Conservation (phyloP, 371 early-diverging fungal species). For the Parasitella parasitica region DNA sequence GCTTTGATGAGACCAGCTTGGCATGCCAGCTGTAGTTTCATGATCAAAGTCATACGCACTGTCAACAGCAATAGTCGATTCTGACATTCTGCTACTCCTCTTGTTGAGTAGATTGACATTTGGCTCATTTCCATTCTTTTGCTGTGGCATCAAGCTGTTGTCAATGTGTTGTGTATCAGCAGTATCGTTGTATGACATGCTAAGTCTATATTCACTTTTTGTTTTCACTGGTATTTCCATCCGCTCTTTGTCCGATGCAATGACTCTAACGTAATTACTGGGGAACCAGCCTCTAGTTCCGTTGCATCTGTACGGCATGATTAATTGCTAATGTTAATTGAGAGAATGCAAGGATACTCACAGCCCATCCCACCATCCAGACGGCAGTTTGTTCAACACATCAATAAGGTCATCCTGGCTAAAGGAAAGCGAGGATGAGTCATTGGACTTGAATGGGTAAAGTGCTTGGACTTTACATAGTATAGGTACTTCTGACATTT, state of each 20-base stretch:
- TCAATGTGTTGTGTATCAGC: background rate
- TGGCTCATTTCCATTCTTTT: slow-evolving; percentile 50
- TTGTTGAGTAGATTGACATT: slow-evolving; percentile 48
- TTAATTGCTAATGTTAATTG: background rate
- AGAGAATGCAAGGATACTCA: no score
- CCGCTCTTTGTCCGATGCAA: slow-evolving; percentile 18
- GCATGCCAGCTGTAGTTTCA: background rate
- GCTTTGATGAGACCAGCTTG: slow-evolving; percentile 18
- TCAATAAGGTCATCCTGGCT: slow-evolving; percentile 74
- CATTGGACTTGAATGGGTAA: slow-evolving; percentile 71
- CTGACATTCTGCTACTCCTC: background rate
- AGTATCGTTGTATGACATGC: slow-evolving; percentile 9
- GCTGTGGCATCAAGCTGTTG: slow-evolving; percentile 34
- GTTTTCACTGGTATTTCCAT: background rate
- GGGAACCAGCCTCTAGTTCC: slow-evolving; percentile 87
- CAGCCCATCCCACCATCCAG: slow-evolving; percentile 90
- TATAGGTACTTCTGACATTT: slow-evolving; percentile 20
- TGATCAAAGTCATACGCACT: slow-evolving; percentile 12
- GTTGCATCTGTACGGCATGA: slow-evolving; percentile 45
- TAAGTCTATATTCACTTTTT: slow-evolving; percentile 16
- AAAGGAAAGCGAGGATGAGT: slow-evolving; percentile 68
- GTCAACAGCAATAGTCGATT: background rate
- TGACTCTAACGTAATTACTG: slow-evolving; percentile 67
- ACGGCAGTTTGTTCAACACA: slow-evolving; percentile 73
- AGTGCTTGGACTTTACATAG: slow-evolving; percentile 57